Conservation (phyloP, 495 filamentous ascomycete genomes). For the Amorphotheca resinae region DNA sequence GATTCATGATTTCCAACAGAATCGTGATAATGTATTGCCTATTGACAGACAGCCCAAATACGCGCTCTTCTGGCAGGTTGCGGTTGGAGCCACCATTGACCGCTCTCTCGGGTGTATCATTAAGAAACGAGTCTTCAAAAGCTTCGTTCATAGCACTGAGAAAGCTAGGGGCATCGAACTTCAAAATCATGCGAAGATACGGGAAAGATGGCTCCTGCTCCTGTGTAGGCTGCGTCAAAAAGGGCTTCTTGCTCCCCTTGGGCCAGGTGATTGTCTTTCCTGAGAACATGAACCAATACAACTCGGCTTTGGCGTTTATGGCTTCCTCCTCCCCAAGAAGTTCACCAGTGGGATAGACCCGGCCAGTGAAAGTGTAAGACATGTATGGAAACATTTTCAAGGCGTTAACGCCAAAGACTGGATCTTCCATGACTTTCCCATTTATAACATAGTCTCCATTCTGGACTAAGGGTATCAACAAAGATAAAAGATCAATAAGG, state of each 20-base stretch:
- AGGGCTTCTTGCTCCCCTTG: constrained; percentile 36
- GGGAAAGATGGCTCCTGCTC: constrained; percentile 57
- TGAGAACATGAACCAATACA: constrained; percentile 90
- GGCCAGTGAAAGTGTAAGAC: constrained; percentile 81
- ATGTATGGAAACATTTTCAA: constrained; percentile 92
- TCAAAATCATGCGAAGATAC: constrained; percentile 69
- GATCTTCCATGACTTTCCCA: constrained; percentile 31
- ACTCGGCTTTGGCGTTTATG: constrained; percentile 61
- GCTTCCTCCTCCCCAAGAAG: constrained; percentile 55
- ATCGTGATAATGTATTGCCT: constrained; percentile 86
- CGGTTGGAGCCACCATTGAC: constrained; percentile 37
- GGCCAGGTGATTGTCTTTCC: constrained; percentile 59
- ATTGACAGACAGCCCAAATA: constrained; percentile 63
- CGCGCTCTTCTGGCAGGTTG: constrained; percentile 44
- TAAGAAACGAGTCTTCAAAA: constrained; percentile 90
- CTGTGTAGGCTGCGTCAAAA: constrained; percentile 38
- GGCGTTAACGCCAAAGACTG: constrained; percentile 49
- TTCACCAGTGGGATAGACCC: constrained; percentile 80
- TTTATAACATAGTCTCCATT: constrained; percentile 34
- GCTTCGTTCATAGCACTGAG: constrained; percentile 94
- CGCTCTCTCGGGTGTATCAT: constrained; percentile 51
- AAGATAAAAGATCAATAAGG: constrained; percentile 66
- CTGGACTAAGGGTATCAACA: constrained; percentile 49
- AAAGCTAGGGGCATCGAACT: constrained; percentile 83
- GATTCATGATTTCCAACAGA: constrained; percentile 75